Evolutionary conservation across 352 stramenopile species (phyloP), one percentile per base, ranked within the genome.

Genomic region (Globisporangium heterothallicum): DNA sequence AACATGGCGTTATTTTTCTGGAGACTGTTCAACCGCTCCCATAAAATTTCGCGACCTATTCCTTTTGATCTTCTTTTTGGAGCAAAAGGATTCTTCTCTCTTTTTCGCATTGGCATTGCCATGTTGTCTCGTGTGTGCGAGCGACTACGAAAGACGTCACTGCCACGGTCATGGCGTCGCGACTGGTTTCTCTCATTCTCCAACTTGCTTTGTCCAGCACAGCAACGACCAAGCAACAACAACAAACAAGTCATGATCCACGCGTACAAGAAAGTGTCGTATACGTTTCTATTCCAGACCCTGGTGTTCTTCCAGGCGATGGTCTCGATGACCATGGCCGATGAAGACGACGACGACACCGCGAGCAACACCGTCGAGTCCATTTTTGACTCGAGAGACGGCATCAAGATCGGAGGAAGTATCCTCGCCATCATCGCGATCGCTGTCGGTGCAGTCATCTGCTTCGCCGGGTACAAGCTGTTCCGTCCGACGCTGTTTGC

Each of bases 401-500:
- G 67, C 4, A 43, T 83, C 49, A 69, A 68, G 41, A 14, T 73
- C 29, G 67, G 65, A 19, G 64, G 64, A 4, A 68, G 49, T 19
- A 52, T 88, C 30, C 12, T 83, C 21, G 72, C 69, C 10, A 44
- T 63, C 10, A 27, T 64, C n/a, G 70, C 70, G 14, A 74, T 86
- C 9, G 59, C 52, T 26, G 46, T 67, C 22, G 78, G 78, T n/a
- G 44, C 53, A 1, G 26, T 87, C 32, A 56, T 86, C 49, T 64
- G 72, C 29, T 34, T 76, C 3, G 62, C 70, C 27, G 81, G 81
- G 47, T 90, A 90, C 61, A 72, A 73, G 13, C 56, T 87, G 44
- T 82, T 90, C 55, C 72, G 77, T 5, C 51, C 42, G 21, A 61
- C 77, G 18, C 66, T 88, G 24, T 86, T 88, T 42, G 51, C 71